Base-by-base conservation (phyloP, 2,329 filamentous ascomycete species). In the Rutstroemia sp. region DNA sequence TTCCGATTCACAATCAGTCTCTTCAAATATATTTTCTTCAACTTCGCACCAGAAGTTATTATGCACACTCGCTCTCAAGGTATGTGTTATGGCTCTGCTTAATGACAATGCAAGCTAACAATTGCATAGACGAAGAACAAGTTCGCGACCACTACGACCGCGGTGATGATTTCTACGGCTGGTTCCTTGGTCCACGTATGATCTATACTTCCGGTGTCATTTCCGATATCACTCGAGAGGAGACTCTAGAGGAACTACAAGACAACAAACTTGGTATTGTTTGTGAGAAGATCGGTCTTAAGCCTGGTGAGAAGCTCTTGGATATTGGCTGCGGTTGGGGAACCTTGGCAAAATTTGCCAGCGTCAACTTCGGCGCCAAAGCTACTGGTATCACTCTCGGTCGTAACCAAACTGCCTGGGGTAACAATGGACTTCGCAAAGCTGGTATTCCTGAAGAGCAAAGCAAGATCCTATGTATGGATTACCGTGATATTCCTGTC, bases 281-380 rank as follows among this genome's bases (percentile, higher is more conserved):
- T 51, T 97, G 92, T 74, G 91, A 97, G 75, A 97, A 97, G 82
- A 92, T 96, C 64, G 86, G 79, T 48, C 79, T 97, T 59, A 80
- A 94, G 76, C 75, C 85, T 64, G 90, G 86, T 66, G 92, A 97
- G 71, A 81, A 74, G 54, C 76, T 97, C 74, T 87, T 97, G 58
- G 94, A 97, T 69, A 95, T 99, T 69, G 94, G 94, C 70, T 97
- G 92, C 71, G 94, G 94, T 66, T 99, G 94, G 94, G 94, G 94
- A 69, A 97, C 94, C 37, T 87, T 99, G 58, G 87, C 91, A 69
- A 90, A 90, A 69, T 97, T 92, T 69, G 94, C 94, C 66, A 92
- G 87, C 64, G 86, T 88, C 72, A 91, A 96, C 80, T 96, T 95
- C 71, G 91, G 90, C 65, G 88, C 87, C 56, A 77, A 86, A 54